Percentiles rank a stretch among this genome's conserved stretches.
Evolutionary conservation across 768 basidiomycete genomes (phyloP).

Genomic region (Termitomyces sp.): DNA sequence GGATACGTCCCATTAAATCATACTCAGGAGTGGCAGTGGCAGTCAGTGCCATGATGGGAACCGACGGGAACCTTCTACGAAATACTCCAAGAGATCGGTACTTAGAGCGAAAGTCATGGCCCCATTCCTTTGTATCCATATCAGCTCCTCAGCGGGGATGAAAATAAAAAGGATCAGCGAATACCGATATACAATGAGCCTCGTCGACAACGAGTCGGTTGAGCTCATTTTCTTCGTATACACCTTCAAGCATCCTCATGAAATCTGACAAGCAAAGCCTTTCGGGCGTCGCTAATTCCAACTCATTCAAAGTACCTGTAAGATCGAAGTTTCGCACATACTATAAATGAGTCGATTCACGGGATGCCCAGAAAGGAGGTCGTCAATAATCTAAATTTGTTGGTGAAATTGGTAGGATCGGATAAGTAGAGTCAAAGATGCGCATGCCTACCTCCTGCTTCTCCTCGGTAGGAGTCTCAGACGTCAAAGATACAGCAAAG

Average conservation of each 20-base stretch:
- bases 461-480: constrained; percentile 55
- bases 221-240: constrained; percentile 54
- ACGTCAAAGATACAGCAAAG: constrained; percentile 57
- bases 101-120: constrained; percentile 73
- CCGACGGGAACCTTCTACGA: constrained; percentile 56
- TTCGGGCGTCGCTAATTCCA: constrained; percentile 67
- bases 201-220: constrained; percentile 82
- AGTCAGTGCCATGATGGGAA: constrained; percentile 87
- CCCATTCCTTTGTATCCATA: constrained; percentile 64
- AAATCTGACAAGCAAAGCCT: constrained; percentile 57
- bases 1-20: constrained; percentile 9
- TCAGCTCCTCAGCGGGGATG: neutral
- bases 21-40: constrained; percentile 77
- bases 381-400: constrained; percentile 50
- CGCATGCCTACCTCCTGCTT: constrained; percentile 43
- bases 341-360: constrained; percentile 67
- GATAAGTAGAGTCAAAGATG: neutral
- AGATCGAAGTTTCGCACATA: constrained; percentile 24
- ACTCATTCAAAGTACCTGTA: neutral
- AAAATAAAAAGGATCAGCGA: constrained; percentile 9
- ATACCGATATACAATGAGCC: constrained; percentile 82
- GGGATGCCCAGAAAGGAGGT: constrained; percentile 58
- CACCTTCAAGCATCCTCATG: constrained; percentile 39
- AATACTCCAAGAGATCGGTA: constrained; percentile 73
- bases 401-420: neutral